These are phyloP conservation scores for Pleomassaria siparia DNA, from an alignment of 2,329 filamentous ascomycete species.

Conservation along the genomic window DNA sequence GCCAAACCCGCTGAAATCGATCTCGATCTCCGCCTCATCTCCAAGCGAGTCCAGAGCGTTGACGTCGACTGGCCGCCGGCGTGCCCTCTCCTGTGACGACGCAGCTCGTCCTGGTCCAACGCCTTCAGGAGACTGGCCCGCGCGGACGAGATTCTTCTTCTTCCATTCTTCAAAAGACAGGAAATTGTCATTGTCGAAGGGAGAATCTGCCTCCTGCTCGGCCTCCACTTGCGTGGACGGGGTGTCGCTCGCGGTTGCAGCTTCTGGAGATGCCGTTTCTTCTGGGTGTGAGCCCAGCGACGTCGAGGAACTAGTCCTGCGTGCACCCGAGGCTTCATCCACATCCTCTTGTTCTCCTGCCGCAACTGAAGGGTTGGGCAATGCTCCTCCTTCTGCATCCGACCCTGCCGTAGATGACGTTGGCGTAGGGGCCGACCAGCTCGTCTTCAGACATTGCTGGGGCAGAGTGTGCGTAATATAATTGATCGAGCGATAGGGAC, in stretches of 20 bases:
- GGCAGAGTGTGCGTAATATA: constrained; percentile 79
- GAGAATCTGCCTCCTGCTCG: constrained; percentile 64
- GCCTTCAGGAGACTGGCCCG: constrained; percentile 74
- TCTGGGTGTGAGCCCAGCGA: constrained; percentile 8
- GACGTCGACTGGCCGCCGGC: constrained; percentile 57
- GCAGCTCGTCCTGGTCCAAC: constrained; percentile 59
- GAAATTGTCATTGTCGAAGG: constrained; percentile 76
- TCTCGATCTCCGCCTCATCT: constrained; percentile 83
- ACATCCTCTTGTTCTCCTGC: constrained; percentile 11
- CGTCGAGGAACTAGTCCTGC: constrained; percentile 5
- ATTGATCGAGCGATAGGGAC: constrained; percentile 67
- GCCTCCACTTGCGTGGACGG: constrained; percentile 43
- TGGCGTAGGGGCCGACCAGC: constrained; percentile 47
- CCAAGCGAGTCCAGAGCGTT: constrained; percentile 77
- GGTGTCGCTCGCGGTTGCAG: constrained; percentile 10
- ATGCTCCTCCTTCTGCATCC: constrained; percentile 11
- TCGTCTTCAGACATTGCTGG: constrained; percentile 72
- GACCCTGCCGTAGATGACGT: constrained; percentile 14
- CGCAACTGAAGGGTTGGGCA: constrained; percentile 13
- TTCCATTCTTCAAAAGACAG: constrained; percentile 99
- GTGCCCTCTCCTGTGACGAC: constrained; percentile 46
- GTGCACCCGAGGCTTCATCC: constrained; percentile 9
- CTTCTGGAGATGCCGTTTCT: constrained; percentile 8
- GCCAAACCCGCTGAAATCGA: constrained; percentile 68
- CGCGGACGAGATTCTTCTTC: constrained; percentile 83